Base-by-base conservation (phyloP, 1,284 basidiomycete genomes). In the Trametes sp. region DNA sequence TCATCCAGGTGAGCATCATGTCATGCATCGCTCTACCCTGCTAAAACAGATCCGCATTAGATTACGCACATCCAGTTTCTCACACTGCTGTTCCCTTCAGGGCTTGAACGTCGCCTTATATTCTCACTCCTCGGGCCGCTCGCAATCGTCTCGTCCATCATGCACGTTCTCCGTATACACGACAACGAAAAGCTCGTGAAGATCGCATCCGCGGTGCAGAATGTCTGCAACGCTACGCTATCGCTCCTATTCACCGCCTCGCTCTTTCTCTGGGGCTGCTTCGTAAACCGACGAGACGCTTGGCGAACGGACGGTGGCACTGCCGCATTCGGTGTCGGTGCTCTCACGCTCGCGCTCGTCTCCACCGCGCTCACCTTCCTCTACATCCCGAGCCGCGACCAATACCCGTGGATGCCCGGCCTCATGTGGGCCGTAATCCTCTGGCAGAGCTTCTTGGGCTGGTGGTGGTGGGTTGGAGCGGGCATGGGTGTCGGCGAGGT, bases 401-500 rank as follows among this genome's bases (percentile, higher is more conserved):
- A 93, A 67, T 93, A 93, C 68, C 81, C 87, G 13, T 98, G 95
- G 95, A 82, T 97, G 64, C 92, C 93, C 2, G 85, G 88, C 35
- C 81, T 97, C 51, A 87, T 94, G 76, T 95, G 93, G 87, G 89
- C 92, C 3, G 88, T 96, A 45, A 86, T 96, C 13, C 84, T 97
- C 19, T 97, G 95, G 95, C 95, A 98, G 80, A 93, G 88, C 76
- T 94, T 94, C 73, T 75, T 94, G 29, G 94, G 93, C 0, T 97
- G 94, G 93, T 96, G 95, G 95, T 96, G 95, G 95, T 98, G 95
- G 95, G 95, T 96, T 23, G 96, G 96, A 19, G 90, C 93, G 1
- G 95, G 95, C 62, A 84, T 92, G 88, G 81, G 85, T 74, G 81
- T 88, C 19, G 78, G 82, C 19, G 86, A 87, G 68, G 80, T 86